Evolutionary conservation across 495 filamentous ascomycete genomes (phyloP).

Genomic region (Neurospora sp.): DNA sequence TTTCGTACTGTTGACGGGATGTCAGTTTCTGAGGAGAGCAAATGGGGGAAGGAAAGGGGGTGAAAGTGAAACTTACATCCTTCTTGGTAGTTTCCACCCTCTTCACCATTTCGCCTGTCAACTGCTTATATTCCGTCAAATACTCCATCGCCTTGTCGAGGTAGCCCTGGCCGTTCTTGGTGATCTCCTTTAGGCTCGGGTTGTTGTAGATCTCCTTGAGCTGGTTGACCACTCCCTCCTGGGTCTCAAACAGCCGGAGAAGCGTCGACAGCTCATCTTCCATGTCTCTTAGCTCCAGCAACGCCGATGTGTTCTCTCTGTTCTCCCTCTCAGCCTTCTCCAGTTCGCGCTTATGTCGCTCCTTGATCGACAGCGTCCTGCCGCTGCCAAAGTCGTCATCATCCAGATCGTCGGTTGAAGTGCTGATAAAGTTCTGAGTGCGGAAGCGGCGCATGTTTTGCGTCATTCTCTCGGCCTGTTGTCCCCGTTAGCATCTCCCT

Average conservation of each 20-base stretch:
- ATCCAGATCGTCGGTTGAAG: conserved; percentile 37
- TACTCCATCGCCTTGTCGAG: conserved; percentile 43
- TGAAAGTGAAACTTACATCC: conserved; percentile 22
- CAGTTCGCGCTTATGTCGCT: conserved; percentile 42
- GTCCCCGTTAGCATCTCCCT: too few species aligned
- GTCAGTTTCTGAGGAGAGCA: not conserved
- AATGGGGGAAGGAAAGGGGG: not conserved
- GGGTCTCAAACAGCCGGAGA: conserved; percentile 47
- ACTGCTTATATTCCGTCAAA: conserved; percentile 46
- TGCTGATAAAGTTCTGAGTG: conserved; percentile 32
- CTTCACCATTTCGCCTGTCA: conserved; percentile 49
- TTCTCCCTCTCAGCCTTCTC: conserved; percentile 44
- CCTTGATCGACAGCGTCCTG: conserved; percentile 30
- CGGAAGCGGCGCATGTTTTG: conserved; percentile 55
- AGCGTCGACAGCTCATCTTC: conserved; percentile 56
- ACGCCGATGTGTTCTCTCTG: conserved; percentile 51
- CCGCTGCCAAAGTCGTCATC: conserved; percentile 36
- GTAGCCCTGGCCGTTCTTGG: conserved; percentile 30
- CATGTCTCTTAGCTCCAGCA: conserved; percentile 57
- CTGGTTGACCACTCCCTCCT: conserved; percentile 38
- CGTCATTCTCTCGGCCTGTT: conserved; percentile 53
- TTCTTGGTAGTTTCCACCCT: conserved; percentile 36
- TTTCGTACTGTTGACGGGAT: conserved; percentile 39
- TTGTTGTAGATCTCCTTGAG: conserved; percentile 35
- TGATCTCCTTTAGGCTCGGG: conserved; percentile 19